Evolutionary conservation across 108 stramenopile species (phyloP).

Genomic region (Cyclotella cryptica): DNA sequence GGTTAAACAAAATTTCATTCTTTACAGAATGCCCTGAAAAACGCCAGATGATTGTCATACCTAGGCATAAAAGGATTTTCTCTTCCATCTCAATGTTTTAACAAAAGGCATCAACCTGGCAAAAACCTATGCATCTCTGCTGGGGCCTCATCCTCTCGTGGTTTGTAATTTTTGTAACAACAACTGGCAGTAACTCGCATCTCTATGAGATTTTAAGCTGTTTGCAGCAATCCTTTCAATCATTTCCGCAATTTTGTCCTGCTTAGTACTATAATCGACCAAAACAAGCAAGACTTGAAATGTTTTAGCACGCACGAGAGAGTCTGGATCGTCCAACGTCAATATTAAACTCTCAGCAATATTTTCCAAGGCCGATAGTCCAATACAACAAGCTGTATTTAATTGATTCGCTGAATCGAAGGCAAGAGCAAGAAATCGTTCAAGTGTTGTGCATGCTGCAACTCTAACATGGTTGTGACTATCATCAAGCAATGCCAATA

Average conservation of each 20-base stretch:
- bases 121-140: too few species aligned
- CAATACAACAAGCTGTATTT: slow-evolving; percentile 11
- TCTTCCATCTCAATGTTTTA: too few species aligned
- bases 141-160: too few species aligned
- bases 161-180: neutral
- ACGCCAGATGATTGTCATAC: too few species aligned
- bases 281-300: slow-evolving; percentile 16
- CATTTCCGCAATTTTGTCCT: slow-evolving; percentile 9
- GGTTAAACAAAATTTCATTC: too few species aligned
- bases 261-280: slow-evolving; percentile 8
- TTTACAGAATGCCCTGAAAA: too few species aligned
- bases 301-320: slow-evolving; percentile 22
- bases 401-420: neutral
- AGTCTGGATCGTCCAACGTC: slow-evolving; percentile 37
- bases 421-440: slow-evolving; percentile 15
- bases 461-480: slow-evolving; percentile 42
- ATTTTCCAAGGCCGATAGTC: slow-evolving; percentile 19
- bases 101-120: too few species aligned
- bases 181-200: neutral
- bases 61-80: too few species aligned
- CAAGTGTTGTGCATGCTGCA: slow-evolving; percentile 27
- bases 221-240: slow-evolving; percentile 14
- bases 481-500: slow-evolving; percentile 46
- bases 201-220: neutral
- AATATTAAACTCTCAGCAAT: slow-evolving; percentile 33